These are phyloP conservation scores for Leccinum uliginosum DNA, from an alignment of 768 basidiomycete species.

Conservation along the genomic window DNA sequence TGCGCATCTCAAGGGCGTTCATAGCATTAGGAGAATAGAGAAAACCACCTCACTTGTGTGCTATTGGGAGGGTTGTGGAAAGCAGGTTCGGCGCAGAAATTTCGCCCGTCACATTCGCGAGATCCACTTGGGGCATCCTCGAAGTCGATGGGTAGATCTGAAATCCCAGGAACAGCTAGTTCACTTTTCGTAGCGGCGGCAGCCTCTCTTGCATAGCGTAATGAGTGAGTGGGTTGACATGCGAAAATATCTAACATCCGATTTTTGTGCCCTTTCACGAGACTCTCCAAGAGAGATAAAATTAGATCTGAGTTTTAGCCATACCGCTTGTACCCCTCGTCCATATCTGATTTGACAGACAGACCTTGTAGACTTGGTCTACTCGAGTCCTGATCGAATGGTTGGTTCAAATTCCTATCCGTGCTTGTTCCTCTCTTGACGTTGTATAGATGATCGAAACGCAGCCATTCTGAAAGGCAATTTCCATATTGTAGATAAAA, in stretches of 20 bases:
- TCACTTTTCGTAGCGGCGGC: not conserved
- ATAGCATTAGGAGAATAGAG: not conserved
- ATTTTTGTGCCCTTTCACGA: not conserved
- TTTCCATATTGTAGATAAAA: not conserved
- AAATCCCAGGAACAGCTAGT: not conserved
- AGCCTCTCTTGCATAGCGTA: not conserved
- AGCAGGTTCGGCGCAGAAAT: not conserved
- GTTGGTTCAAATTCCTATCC: not conserved
- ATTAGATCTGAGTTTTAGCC: too few species aligned
- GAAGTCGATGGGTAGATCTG: not conserved
- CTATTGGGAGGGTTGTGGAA: not conserved
- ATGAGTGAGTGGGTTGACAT: not conserved
- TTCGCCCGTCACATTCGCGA: slow-evolving; percentile 7
- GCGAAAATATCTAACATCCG: not conserved
- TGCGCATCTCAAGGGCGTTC: not conserved
- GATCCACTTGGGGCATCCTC: not conserved
- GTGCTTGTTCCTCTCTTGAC: not conserved
- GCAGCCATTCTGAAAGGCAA: not conserved
- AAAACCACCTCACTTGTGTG: rapidly evolving
- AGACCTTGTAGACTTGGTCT: too few species aligned
- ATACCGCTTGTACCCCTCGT: too few species aligned
- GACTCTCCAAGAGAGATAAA: too few species aligned
- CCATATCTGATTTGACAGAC: too few species aligned
- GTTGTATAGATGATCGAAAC: not conserved
- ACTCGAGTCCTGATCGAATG: not conserved